Evolutionary conservation across 2,329 filamentous ascomycete species (phyloP).

Genomic region (Allantophomopsis cytisporea): DNA sequence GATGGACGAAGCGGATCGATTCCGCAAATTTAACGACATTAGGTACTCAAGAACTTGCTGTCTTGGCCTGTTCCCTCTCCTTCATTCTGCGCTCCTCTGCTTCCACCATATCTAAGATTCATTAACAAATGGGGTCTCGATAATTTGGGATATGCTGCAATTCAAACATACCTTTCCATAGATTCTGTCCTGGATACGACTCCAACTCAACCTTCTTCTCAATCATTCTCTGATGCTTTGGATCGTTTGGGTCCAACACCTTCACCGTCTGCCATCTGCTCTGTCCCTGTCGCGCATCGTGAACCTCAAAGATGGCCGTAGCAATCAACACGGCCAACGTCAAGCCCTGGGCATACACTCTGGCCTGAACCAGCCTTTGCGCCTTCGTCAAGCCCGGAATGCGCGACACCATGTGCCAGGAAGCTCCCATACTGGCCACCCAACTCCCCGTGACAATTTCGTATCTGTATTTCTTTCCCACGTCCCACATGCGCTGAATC

Average conservation of each 20-base stretch:
- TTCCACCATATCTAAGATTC: conserved; percentile 58
- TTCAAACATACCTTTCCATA: conserved; percentile 68
- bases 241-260: conserved; percentile 69
- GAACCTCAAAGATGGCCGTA: conserved; percentile 54
- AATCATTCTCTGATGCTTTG: conserved; percentile 68
- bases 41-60: too few relatives aligned
- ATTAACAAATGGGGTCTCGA: not conserved
- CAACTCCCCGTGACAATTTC: conserved; percentile 55
- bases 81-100: conserved; percentile 55
- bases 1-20: too few relatives aligned
- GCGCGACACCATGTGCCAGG: conserved; percentile 47
- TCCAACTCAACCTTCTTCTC: conserved; percentile 84
- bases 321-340: conserved; percentile 55
- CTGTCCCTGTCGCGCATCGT: conserved; percentile 62
- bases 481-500: conserved; percentile 51
- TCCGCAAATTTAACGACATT: too few relatives aligned
- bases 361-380: conserved; percentile 63
- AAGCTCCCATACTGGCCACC: conserved; percentile 50
- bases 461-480: conserved; percentile 58
- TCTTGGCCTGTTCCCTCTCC: conserved; percentile 17
- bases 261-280: conserved; percentile 77
- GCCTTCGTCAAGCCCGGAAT: conserved; percentile 46
- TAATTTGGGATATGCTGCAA: too few relatives aligned
- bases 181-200: conserved; percentile 75
- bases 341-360: conserved; percentile 63